phyloP scores from a whole-genome alignment of 2,329 filamentous ascomycete genomes.

The Calonectria multiphialidica region DNA sequence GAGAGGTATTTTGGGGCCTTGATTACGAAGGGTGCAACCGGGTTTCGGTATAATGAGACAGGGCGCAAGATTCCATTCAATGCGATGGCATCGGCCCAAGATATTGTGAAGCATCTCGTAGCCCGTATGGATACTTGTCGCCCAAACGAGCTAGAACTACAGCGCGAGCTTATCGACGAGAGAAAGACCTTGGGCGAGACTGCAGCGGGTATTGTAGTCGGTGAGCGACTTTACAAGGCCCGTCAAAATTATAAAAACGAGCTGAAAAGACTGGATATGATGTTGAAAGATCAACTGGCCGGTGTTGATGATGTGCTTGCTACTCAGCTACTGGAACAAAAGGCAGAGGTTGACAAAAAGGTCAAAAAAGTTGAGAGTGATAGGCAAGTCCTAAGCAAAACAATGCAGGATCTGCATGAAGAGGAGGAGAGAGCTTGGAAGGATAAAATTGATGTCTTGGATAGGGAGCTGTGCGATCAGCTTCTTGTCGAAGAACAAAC shows the following conservation, averaged over 20 bases:
- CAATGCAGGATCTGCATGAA: slow-evolving; percentile 14
- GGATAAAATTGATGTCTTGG: background rate
- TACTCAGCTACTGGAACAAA: background rate
- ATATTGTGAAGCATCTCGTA: background rate
- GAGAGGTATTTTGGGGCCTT: slow-evolving; percentile 10
- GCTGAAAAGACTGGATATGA: background rate
- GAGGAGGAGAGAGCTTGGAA: background rate
- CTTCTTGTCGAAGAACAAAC: background rate
- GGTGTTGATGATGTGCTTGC: background rate
- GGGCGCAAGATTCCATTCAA: background rate
- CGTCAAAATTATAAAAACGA: background rate
- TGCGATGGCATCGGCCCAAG: background rate
- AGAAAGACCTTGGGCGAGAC: slow-evolving; percentile 5
- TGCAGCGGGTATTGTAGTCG: background rate
- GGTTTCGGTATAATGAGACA: slow-evolving; percentile 9
- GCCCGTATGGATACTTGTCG: accelerated
- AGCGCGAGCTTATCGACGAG: slow-evolving; percentile 16
- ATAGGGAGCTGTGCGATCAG: background rate
- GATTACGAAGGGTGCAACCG: background rate
- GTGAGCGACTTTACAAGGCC: background rate
- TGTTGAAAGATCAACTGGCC: background rate
- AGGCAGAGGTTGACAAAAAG: background rate
- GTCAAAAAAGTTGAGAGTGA: background rate
- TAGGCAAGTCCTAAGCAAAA: background rate
- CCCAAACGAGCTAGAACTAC: background rate